Evolutionary conservation across 345 rosid species (phyloP).

Genomic region (Carallia pectinifolia): DNA sequence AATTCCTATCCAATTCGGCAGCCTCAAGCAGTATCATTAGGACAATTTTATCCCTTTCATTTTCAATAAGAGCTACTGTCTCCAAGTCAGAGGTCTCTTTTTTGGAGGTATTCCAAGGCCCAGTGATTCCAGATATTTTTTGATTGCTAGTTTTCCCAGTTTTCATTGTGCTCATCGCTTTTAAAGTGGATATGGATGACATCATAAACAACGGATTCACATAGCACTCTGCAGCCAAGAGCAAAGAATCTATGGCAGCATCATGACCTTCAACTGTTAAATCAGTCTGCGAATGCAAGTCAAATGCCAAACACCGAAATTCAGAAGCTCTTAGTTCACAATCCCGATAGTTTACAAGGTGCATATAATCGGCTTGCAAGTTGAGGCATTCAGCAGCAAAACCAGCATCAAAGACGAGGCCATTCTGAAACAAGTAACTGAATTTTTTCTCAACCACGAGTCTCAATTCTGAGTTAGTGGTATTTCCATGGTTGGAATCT

Average conservation of each 20-base stretch:
- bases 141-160: conserved; percentile 20
- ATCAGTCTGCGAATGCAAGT: conserved; percentile 53
- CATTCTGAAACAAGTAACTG: conserved; percentile 32
- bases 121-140: conserved; percentile 29
- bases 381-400: conserved; percentile 52
- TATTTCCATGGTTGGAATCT: conserved; percentile 33
- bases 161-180: conserved; percentile 19
- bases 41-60: conserved; percentile 66
- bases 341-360: conserved; percentile 56
- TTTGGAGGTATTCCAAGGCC: conserved; percentile 30
- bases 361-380: conserved; percentile 66
- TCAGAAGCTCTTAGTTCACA: conserved; percentile 81
- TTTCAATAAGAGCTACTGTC: conserved; percentile 55
- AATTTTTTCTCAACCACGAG: conserved; percentile 28
- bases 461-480: conserved; percentile 36
- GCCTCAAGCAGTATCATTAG: conserved; percentile 69
- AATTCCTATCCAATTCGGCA: conserved; percentile 63
- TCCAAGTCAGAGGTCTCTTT: conserved; percentile 36
- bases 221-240: conserved; percentile 85
- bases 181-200: conserved; percentile 41
- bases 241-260: conserved; percentile 82
- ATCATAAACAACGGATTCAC: conserved; percentile 73
- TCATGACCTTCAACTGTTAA: conserved; percentile 64
- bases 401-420: conserved; percentile 53
- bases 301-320: conserved; percentile 67